Evolutionary conservation across 164 flowering plant species (phyloP), one percentile per base, ranked within the genome.

Genomic region (Litsea cubeba): DNA sequence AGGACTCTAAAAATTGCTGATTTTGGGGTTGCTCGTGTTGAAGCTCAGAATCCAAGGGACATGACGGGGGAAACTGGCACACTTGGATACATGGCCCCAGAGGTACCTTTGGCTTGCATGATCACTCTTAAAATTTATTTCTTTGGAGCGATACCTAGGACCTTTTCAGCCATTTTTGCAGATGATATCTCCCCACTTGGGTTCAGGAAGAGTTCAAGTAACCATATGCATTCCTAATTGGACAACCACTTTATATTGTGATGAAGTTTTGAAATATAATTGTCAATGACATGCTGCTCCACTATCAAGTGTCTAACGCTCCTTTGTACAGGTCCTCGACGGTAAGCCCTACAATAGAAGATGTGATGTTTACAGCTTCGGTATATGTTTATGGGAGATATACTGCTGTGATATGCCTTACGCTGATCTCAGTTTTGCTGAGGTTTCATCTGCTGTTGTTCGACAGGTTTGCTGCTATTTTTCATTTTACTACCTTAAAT

Each of bases 351-450:
- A 94, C 83, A 89, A 92, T 70, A 84, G 97, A 77, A 92, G 83
- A 79, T 94, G 98, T 51, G 98, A 95, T 74, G 99, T 95, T 46
- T 95, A 95, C 78, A 93, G 99, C 74, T 93, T 95, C 76, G 99
- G 99, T 17, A 91, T 95, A 80, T 95, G 99, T 83, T 83, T 95
- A 65, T 95, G 99, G 99, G 99, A 95, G 81, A 87, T 83, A 51
- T 95, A 95, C 77, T 95, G 99, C 76, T 95, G 99, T 58, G 97
- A 90, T 76, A 90, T 93, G 97, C 98, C 98, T 63, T 93, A 91
- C 66, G 84, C 93, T 70, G 79, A 95, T 84, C 91, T 91, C 18
- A 95, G 97, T 77, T 93, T 95, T 78, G 88, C 94, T 2, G 96
- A 95, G 60, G 87, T 91, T 15, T 87, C 99, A 22, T 84, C 93